These are phyloP conservation scores for Handroanthus guayacan DNA, from an alignment of 257 asterid species.

Conservation along the genomic window DNA sequence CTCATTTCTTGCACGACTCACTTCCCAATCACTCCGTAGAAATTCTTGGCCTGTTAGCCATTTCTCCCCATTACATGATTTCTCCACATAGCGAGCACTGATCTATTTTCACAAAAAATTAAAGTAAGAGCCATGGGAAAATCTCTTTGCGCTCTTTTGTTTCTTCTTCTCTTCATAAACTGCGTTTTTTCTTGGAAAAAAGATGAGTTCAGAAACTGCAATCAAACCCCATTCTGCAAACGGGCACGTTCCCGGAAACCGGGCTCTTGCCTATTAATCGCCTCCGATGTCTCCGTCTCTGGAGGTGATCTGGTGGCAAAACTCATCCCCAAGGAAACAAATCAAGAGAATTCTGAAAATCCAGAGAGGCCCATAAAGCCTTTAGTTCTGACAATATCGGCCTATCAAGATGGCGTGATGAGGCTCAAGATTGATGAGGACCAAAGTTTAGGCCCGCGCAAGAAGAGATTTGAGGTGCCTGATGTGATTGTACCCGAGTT, in stretches of 20 bases:
- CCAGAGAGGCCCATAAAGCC: conserved; percentile 53
- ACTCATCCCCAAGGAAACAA: conserved; percentile 51
- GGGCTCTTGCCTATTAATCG: conserved; percentile 63
- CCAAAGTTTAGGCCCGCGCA: conserved; percentile 64
- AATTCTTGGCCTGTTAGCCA: conserved; percentile 19
- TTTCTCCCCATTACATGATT: conserved; percentile 39
- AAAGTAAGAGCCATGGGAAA: conserved; percentile 40
- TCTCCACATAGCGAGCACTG: conserved; percentile 20
- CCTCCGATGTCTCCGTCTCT: conserved; percentile 69
- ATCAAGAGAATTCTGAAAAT: conserved; percentile 41
- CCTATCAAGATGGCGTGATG: conserved; percentile 86
- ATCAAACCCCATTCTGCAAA: conserved; percentile 96
- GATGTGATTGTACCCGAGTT: conserved; percentile 87
- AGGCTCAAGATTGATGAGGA: conserved; percentile 93
- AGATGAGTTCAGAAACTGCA: conserved; percentile 91
- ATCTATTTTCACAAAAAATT: background rate
- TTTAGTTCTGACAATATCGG: conserved; percentile 69
- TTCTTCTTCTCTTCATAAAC: conserved; percentile 47
- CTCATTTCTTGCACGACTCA: conserved; percentile 12
- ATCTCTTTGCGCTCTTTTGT: conserved; percentile 30
- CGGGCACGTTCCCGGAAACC: conserved; percentile 83
- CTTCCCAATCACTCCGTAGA: conserved; percentile 20
- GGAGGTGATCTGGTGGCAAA: conserved; percentile 90
- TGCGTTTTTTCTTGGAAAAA: conserved; percentile 78
- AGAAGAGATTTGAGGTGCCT: conserved; percentile 96